Evolutionary conservation across 352 stramenopile species (phyloP), one percentile per base, ranked within the genome.

Genomic region (Phytopythium cucurbitacearum): DNA sequence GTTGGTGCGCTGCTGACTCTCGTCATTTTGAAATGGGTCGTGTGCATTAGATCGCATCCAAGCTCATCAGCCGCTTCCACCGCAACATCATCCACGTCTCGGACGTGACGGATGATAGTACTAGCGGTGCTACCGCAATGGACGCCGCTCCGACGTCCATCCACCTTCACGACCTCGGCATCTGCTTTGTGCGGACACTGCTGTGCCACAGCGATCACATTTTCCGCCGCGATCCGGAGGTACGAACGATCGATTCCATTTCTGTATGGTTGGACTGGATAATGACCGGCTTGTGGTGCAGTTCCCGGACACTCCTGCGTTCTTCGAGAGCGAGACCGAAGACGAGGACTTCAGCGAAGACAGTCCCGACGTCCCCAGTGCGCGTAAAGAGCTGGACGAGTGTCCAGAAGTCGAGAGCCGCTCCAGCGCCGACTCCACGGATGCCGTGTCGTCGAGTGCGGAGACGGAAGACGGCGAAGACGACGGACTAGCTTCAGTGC

Each of bases 121-220:
- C 50, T 1, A 56, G 33, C 16, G n/a, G 33, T 12, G 6, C 28
- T 7, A 37, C 12, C 6, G 28, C 11, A 42, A 11, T 15, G 7
- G n/a, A 40, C 33, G 28, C 33, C 1, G 37, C 7, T 28, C 13
- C 35, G 1, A 38, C 33, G 21, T 12, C 36, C 10, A 33, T 15
- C 12, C 48, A 56, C 41, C 56, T 41, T 5, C 54, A 64, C 9
- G 60, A 52, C 5, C 56, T 87, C 8, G 62, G 71, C 32, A 50
- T 69, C n/a, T 89, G 79, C 55, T 89, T 89, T 40, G 66, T 86
- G 15, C 65, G 70, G 32, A 87, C 69, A 47, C 45, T 89, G 3
- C 60, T 87, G 13, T 60, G 48, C 3, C 76, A 89, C 59, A 71
- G 76, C 5, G 70, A 87, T 43, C 79, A 89, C 63, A 81, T 89